Percentiles rank a stretch among this genome's conserved stretches.
Evolutionary conservation across 139 green algal genomes (phyloP).

Genomic region (Closterium sp.): DNA sequence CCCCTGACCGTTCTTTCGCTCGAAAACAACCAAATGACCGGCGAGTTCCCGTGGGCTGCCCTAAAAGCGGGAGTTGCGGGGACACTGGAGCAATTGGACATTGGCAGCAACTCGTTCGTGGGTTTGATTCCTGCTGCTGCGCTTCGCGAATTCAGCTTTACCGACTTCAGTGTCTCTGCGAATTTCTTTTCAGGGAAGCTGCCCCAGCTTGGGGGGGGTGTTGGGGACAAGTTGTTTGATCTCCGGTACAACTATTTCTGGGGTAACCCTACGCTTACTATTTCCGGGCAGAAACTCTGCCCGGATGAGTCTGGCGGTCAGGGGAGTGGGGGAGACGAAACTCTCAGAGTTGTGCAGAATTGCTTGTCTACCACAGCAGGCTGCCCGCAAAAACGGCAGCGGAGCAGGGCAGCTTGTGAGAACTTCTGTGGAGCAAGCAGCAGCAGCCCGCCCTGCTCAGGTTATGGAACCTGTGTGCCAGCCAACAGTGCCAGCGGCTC

Average conservation of each 20-base stretch:
- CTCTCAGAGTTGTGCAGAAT: neutral
- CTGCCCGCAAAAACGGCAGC: neutral
- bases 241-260: neutral
- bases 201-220: neutral
- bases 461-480: neutral
- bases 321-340: neutral
- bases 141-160: neutral
- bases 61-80: neutral
- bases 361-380: neutral
- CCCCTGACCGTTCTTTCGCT: neutral
- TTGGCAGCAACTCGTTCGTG: neutral
- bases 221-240: neutral
- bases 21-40: neutral
- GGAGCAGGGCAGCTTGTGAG: neutral
- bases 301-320: neutral
- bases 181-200: neutral
- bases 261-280: neutral
- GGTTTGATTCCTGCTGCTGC: neutral
- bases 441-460: neutral
- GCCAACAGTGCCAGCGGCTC: neutral
- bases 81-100: neutral
- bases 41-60: neutral
- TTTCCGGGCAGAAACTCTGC: neutral
- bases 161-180: neutral
- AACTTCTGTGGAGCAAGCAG: neutral